Base-by-base conservation (phyloP, 208 protist species). In the Trypanosomatidae sp. region DNA sequence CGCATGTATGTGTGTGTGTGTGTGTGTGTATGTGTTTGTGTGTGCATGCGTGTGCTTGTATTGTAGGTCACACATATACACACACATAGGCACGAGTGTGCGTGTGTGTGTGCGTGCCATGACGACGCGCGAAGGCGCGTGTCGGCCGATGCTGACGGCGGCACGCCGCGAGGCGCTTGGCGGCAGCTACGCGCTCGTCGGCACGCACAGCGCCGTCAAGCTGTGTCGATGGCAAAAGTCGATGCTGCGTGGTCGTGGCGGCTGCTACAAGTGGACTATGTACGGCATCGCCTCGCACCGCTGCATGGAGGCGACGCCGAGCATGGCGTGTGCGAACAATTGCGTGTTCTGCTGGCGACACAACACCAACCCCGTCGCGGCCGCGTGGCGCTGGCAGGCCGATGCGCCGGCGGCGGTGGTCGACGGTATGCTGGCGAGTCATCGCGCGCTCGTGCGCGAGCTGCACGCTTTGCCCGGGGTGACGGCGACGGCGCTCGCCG, bases 221-320 rank as follows among this genome's bases (percentile, higher is more conserved):
- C 63, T 98, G 28, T 98, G 94, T 61, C 69, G 96, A 10, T 98
- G 95, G 95, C 97, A 97, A 33, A 97, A 98, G 71, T 90, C 91
- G 19, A 96, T 97, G 89, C 73, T 98, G 61, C 82, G 95, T 6
- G 96, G 94, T 11, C 7, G 8, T 18, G 3, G 6, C 25, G 94
- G 95, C 1, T 98, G 94, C 66, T 98, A 98, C 75, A 98, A 98
- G 65, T 95, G 96, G 78, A 97, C 92, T 4, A 96, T 97, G 77
- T 98, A 98, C 62, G 95, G 96, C 48, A 97, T 98, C 53, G 46
- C 65, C 33, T 91, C 73, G 2, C 93, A 97, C 58, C 82, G 81
- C 28, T 98, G 96, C 69, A 98, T 98, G 92, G 92, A 98, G 66
- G 91, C 86, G 16, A 98, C 95, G 1, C 96, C 95, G 6, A 95